Evolutionary conservation across 2,329 filamentous ascomycete species (phyloP), one percentile per base, ranked within the genome.

Genomic region (Colletotrichum liriopes): DNA sequence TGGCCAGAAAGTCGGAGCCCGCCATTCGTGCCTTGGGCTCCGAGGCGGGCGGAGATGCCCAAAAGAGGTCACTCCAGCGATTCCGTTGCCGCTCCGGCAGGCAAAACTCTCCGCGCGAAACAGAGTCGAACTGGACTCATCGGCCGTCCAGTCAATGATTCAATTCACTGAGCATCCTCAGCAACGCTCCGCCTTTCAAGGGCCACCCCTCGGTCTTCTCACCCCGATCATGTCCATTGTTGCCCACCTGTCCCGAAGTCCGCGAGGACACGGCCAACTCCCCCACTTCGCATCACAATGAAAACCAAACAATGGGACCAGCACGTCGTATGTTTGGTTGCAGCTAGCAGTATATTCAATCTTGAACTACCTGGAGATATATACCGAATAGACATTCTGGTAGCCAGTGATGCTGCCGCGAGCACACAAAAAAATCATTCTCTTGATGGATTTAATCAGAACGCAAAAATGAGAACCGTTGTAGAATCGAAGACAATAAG

Each of bases 1-100:
- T 51, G 35, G n/a, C 49, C 35, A 39, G 41, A 55, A 43, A 51
- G 67, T 65, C 68, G 68, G 68, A 69, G 43, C 60, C 51, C 41
- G 35, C 32, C 14, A 39, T 56, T 23, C 35, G 14, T 16, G 12
- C 26, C 4, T 60, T 54, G 41, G 23, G 29, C 39, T 62, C 55
- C 47, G 49, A 60, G 64, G 68, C 68, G 68, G 60, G 72, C 72
- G 72, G 72, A 72, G 69, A 65, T 69, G 65, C 72, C 72, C 69
- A 72, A 74, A 72, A 49, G 56, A 65, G 72, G 41, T 63, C 26
- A 41, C 35, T 55, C 64, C 43, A 61, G 39, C 18, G 32, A 32
- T 37, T 52, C 67, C 18, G 16, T 65, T 29, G 60, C 62, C 62
- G 55, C 54, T 47, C 64, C 68, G 68, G 68, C 68, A 71, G 64